Evolutionary conservation across 129 eudicot species (phyloP).

Genomic region (Solidago caesia): DNA sequence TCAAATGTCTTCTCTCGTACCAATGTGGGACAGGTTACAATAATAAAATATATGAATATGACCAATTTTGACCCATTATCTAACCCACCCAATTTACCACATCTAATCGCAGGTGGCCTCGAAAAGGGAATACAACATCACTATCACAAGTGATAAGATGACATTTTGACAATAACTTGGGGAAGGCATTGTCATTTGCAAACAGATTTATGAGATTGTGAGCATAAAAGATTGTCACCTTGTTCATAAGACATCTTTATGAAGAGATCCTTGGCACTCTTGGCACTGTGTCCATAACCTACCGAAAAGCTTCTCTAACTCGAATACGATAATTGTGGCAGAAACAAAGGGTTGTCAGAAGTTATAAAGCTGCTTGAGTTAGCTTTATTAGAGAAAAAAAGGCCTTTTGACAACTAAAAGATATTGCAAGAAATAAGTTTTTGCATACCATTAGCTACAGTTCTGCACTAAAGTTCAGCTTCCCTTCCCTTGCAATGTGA

Average conservation of each 20-base stretch:
- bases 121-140: no score
- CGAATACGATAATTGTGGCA: conserved; percentile 55
- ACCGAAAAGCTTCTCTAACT: conserved; percentile 87
- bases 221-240: no score
- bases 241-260: conserved; percentile 96
- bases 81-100: no score
- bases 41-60: no score
- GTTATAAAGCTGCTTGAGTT: background rate
- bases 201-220: no score
- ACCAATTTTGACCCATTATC: no score
- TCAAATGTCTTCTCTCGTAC: no score
- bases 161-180: no score
- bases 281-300: conserved; percentile 99
- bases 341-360: background rate
- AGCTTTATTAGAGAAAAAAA: background rate
- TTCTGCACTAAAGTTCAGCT: conserved; percentile 94
- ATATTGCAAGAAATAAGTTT: background rate
- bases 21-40: no score
- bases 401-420: background rate
- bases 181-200: no score
- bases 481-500: conserved; percentile 95
- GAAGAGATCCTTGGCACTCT: conserved; percentile 99
- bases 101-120: no score
- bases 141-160: no score
- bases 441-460: conserved; percentile 68